phyloP scores from a whole-genome alignment of 352 stramenopile species.

The Pythium phragmitis region DNA sequence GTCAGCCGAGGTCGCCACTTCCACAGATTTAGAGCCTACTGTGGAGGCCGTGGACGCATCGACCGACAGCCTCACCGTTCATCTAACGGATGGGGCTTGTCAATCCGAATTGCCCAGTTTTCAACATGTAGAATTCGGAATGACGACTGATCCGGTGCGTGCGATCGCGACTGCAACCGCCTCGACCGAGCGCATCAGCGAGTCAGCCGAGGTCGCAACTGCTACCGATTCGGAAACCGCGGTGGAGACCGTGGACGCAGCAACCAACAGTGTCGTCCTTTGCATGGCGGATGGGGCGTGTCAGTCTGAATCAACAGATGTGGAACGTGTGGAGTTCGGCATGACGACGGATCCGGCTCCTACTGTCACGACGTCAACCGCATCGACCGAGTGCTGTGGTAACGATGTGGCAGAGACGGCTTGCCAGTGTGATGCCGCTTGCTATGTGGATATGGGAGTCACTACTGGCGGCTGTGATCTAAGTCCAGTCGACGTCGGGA shows the following conservation, averaged over 20 bases:
- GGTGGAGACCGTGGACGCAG: constrained; percentile 2
- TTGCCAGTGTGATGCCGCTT: background rate
- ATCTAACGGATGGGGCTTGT: background rate
- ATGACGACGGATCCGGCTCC: constrained; percentile 3
- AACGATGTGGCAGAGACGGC: background rate
- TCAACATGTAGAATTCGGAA: background rate
- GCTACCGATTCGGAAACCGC: background rate
- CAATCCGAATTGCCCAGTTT: background rate
- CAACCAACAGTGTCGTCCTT: background rate
- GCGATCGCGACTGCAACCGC: background rate
- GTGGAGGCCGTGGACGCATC: constrained; percentile 3
- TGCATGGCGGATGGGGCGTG: background rate
- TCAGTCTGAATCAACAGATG: background rate
- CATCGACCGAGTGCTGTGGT: background rate
- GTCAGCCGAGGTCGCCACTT: background rate
- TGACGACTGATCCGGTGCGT: background rate
- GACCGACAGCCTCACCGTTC: background rate
- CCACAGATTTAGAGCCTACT: background rate
- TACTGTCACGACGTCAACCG: background rate
- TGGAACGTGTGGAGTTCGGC: background rate
- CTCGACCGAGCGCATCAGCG: background rate
- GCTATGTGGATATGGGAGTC: background rate
- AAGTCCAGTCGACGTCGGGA: background rate
- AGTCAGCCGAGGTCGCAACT: background rate
- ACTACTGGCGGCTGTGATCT: background rate